Conservation (phyloP, 306 rosid species). For the Lathyrus sativus region DNA sequence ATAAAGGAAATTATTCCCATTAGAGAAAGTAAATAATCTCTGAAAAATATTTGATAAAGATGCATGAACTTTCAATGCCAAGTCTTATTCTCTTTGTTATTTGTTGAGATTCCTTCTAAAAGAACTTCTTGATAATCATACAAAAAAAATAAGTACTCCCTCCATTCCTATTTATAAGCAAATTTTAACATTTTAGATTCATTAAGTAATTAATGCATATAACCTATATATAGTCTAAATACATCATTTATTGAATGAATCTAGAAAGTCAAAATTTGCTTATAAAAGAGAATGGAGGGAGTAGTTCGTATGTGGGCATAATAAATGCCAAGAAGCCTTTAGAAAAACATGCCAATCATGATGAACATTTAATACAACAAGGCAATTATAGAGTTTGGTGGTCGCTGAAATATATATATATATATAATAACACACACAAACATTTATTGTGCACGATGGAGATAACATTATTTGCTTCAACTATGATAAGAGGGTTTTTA, state of each 20-base stretch:
- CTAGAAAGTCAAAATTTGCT: no score
- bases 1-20: constrained; percentile 21
- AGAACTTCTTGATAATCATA: neutral
- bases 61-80: neutral
- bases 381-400: constrained; percentile 57
- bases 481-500: neutral
- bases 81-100: neutral
- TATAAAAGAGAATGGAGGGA: no score
- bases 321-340: constrained; percentile 33
- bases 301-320: constrained; percentile 33
- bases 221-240: no score
- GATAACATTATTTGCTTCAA: neutral
- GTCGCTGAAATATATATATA: neutral
- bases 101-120: neutral
- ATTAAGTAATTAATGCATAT: no score
- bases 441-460: neutral
- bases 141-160: no score
- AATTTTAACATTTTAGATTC: no score
- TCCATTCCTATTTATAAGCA: no score
- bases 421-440: neutral
- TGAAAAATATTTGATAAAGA: neutral
- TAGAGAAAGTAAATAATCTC: neutral
- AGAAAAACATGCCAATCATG: constrained; percentile 15
- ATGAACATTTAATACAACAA: constrained; percentile 43
- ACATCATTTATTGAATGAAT: no score